phyloP scores from a whole-genome alignment of 805 yeast genomes.

The Starmerella khaoyaiensis region DNA sequence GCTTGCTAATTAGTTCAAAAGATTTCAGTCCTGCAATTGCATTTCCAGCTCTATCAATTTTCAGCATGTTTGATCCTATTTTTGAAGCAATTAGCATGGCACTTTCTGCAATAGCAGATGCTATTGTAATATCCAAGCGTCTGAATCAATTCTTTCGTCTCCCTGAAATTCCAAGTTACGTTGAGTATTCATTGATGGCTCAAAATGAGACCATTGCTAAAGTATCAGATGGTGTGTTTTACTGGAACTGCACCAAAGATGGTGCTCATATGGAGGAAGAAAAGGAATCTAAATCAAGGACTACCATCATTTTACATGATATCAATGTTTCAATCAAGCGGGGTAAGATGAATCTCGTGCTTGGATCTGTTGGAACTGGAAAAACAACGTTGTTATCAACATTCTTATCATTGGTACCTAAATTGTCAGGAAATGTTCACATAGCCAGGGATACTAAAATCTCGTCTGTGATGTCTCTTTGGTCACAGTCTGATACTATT shows the following conservation, averaged over 20 bases:
- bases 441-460: slow-evolving; percentile 36
- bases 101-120: too few relatives aligned
- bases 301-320: slow-evolving; percentile 24
- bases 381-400: slow-evolving; percentile 64
- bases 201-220: slow-evolving; percentile 2
- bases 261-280: too few relatives aligned
- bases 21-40: slow-evolving; percentile 4
- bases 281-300: too few relatives aligned
- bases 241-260: too few relatives aligned
- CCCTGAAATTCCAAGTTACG: not conserved
- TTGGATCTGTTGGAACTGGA: slow-evolving; percentile 74
- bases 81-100: too few relatives aligned
- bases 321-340: slow-evolving; percentile 40
- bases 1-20: slow-evolving; percentile 4
- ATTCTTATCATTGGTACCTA: slow-evolving; percentile 55
- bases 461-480: slow-evolving; percentile 4
- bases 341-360: slow-evolving; percentile 60
- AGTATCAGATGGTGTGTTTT: too few relatives aligned
- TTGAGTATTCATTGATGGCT: not conserved
- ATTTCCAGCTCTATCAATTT: slow-evolving; percentile 8
- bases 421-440: slow-evolving; percentile 37
- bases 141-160: slow-evolving; percentile 11
- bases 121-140: slow-evolving; percentile 25
- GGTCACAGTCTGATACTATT: slow-evolving; percentile 7
- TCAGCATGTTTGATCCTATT: too few relatives aligned